Percentiles rank a stretch among this genome's conserved stretches.
Conservation (phyloP, 768 basidiomycete species). For the Serendipita indica region DNA sequence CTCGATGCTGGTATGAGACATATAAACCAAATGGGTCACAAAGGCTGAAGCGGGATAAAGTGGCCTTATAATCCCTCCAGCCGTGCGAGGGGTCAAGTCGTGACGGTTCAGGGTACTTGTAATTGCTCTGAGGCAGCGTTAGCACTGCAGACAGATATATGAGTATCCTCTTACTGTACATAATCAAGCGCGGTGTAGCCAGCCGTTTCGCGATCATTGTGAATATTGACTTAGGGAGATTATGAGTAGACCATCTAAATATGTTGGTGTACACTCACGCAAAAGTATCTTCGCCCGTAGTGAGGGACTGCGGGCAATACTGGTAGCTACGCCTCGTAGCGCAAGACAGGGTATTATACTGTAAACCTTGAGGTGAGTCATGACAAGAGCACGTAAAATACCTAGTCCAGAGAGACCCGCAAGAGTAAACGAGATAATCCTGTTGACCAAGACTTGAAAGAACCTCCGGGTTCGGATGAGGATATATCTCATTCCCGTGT, state of each 20-base stretch:
- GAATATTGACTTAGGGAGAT: conserved; percentile 55
- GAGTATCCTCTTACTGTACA: conserved; percentile 37
- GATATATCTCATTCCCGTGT: conserved; percentile 48
- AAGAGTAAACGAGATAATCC: conserved; percentile 74
- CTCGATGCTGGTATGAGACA: conserved; percentile 43
- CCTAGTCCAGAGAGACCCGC: conserved; percentile 93
- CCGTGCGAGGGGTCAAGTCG: conserved; percentile 9
- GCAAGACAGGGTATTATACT: conserved; percentile 90
- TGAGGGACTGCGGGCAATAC: conserved; percentile 56
- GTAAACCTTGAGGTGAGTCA: neutral
- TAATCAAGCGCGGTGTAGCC: conserved; percentile 77
- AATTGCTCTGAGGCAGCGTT: conserved; percentile 37
- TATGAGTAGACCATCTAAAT: too few species aligned
- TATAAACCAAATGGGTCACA: conserved; percentile 71
- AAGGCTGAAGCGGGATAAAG: conserved; percentile 66
- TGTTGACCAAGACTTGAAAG: conserved; percentile 43
- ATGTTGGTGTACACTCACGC: conserved; percentile 46
- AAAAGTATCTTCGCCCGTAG: conserved; percentile 75
- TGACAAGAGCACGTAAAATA: conserved; percentile 17
- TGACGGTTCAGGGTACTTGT: conserved; percentile 44
- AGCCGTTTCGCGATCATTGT: conserved; percentile 82
- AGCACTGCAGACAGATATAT: neutral
- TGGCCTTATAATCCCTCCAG: conserved; percentile 16
- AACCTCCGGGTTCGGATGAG: conserved; percentile 71
- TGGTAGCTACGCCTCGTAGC: conserved; percentile 59